phyloP scores from a whole-genome alignment of 768 basidiomycete genomes.

The Tulasnella calospora region DNA sequence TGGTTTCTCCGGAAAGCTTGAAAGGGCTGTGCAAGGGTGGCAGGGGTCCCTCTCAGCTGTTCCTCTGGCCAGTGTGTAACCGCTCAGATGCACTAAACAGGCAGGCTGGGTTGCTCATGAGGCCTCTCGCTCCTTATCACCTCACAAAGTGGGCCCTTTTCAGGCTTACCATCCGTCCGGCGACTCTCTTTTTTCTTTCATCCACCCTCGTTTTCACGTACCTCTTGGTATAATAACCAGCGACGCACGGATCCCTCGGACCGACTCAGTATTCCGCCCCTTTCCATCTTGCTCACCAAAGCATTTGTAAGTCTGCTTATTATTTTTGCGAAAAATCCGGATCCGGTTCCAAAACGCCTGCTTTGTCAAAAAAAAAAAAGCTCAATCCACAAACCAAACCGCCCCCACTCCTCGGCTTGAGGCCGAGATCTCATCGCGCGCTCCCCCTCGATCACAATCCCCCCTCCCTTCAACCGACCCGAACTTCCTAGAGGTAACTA shows the following conservation, averaged over 20 bases:
- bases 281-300: background rate
- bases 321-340: background rate
- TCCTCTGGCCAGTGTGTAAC: background rate
- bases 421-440: slow-evolving; percentile 9
- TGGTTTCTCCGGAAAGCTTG: background rate
- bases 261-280: background rate
- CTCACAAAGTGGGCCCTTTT: background rate
- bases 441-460: background rate
- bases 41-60: background rate
- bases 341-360: background rate
- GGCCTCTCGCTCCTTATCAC: background rate
- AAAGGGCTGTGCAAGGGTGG: background rate
- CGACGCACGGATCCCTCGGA: background rate
- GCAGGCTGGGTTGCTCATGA: background rate
- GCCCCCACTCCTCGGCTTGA: background rate
- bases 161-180: background rate
- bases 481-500: slow-evolving; percentile 4
- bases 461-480: background rate
- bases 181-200: background rate
- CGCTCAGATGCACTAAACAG: background rate
- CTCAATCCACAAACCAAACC: background rate
- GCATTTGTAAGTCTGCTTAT: background rate
- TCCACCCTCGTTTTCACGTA: no score
- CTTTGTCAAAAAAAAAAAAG: background rate
- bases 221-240: background rate